Evolutionary conservation across 352 stramenopile species (phyloP).

Genomic region (Proteromonas lacertae): DNA sequence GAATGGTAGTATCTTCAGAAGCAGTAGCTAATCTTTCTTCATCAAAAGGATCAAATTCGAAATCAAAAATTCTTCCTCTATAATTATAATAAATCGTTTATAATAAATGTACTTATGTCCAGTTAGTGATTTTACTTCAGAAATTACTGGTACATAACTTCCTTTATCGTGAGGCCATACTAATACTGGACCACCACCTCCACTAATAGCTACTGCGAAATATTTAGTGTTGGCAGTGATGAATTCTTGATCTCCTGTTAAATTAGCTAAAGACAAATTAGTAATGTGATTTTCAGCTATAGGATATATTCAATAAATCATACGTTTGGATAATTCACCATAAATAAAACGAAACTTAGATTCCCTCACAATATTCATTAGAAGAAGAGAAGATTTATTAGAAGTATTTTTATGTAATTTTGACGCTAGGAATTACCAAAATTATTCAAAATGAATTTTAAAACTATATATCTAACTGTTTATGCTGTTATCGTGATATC

Average conservation of each 20-base stretch:
- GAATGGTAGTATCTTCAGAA: constrained; percentile 83
- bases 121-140: neutral
- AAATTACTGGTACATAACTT: neutral
- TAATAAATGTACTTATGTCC: no score
- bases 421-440: no score
- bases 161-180: constrained; percentile 67
- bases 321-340: constrained; percentile 69
- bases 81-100: constrained; percentile 78
- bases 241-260: constrained; percentile 95
- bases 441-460: no score
- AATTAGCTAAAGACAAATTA: constrained; percentile 57
- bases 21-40: constrained; percentile 70
- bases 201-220: constrained; percentile 62
- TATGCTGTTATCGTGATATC: no score
- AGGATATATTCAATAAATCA: no score
- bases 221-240: constrained; percentile 99
- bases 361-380: constrained; percentile 34
- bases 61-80: constrained; percentile 73
- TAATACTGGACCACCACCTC: constrained; percentile 41
- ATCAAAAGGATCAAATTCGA: constrained; percentile 95
- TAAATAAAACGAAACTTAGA: constrained; percentile 96
- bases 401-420: no score
- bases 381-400: neutral
- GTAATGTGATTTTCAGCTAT: constrained; percentile 36
- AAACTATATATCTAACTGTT: no score